A percentile compares a stretch with the other conserved stretches of the same genome.
Evolutionary conservation across 2,329 filamentous ascomycete genomes (phyloP).

Genomic region (Fusarium sp.): DNA sequence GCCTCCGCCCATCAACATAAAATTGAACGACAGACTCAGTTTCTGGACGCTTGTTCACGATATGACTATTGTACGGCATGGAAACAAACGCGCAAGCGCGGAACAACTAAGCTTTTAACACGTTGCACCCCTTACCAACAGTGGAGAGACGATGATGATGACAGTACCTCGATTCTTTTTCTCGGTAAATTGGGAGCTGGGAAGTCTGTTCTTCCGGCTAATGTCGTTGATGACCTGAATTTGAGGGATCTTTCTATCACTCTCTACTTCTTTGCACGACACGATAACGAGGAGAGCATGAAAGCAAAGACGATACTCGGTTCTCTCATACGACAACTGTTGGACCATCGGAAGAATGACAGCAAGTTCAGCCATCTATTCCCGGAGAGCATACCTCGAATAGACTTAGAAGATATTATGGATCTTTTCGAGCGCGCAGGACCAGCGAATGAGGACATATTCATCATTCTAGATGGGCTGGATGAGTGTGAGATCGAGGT

Average conservation of each 20-base stretch:
- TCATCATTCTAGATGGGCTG: constrained; percentile 24
- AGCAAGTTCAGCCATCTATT: neutral
- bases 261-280: constrained; percentile 50
- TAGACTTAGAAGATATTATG: neutral
- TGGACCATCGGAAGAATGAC: accelerated
- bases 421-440: neutral
- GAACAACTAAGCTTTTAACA: constrained; percentile 46
- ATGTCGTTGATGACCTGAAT: constrained; percentile 55
- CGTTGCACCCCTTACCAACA: too few relatives aligned
- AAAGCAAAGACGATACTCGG: constrained; percentile 47
- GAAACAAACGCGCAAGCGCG: constrained; percentile 56
- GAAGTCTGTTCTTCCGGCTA: constrained; percentile 59
- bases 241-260: neutral
- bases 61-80: constrained; percentile 55
- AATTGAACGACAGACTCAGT: constrained; percentile 30
- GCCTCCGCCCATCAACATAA: neutral
- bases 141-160: too few relatives aligned
- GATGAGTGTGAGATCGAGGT: constrained; percentile 24
- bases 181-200: constrained; percentile 57
- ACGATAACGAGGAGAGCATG: constrained; percentile 48
- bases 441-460: too few relatives aligned
- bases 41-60: constrained; percentile 55
- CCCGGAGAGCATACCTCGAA: accelerated
- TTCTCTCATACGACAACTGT: constrained; percentile 51
- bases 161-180: constrained; percentile 45